phyloP scores from a whole-genome alignment of 805 yeast species.

The Kuraishia ogatae region DNA sequence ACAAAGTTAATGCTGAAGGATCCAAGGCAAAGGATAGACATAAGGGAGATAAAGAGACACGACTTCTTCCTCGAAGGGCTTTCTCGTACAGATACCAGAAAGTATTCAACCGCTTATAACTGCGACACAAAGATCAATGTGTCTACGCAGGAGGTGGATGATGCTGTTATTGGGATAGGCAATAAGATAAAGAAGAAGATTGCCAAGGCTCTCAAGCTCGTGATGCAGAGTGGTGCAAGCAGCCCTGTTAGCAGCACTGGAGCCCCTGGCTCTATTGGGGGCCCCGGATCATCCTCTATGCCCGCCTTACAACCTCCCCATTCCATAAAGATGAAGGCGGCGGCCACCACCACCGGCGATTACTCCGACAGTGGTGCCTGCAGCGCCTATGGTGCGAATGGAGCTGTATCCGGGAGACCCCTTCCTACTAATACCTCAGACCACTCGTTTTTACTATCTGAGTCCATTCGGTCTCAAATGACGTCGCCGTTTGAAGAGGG shows the following conservation, averaged over 20 bases:
- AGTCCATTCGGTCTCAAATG: constrained; percentile 7
- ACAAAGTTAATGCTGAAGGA: constrained; percentile 56
- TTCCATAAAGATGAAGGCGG: not conserved
- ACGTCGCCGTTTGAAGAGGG: constrained; percentile 1
- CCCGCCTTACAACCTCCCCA: constrained; percentile 7
- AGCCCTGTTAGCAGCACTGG: constrained; percentile 1
- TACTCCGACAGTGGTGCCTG: not conserved
- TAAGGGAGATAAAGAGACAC: constrained; percentile 66
- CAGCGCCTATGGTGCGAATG: no score
- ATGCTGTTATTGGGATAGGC: constrained; percentile 80
- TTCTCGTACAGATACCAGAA: constrained; percentile 16
- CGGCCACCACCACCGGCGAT: not conserved
- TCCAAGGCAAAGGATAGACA: constrained; percentile 58
- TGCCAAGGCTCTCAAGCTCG: constrained; percentile 26
- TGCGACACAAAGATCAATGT: constrained; percentile 41
- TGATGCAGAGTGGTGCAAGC: not conserved
- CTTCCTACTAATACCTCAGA: constrained; percentile 4
- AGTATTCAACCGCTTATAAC: constrained; percentile 20
- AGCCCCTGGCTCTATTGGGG: not conserved
- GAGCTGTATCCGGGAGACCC: not conserved
- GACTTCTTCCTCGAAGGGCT: constrained; percentile 42
- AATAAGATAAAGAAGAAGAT: constrained; percentile 47
- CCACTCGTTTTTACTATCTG: constrained; percentile 9
- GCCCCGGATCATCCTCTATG: constrained; percentile 7
- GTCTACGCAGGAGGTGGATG: constrained; percentile 57